Conservation (phyloP, 2,329 filamentous ascomycete genomes). For the Drechslerella dactyloides region DNA sequence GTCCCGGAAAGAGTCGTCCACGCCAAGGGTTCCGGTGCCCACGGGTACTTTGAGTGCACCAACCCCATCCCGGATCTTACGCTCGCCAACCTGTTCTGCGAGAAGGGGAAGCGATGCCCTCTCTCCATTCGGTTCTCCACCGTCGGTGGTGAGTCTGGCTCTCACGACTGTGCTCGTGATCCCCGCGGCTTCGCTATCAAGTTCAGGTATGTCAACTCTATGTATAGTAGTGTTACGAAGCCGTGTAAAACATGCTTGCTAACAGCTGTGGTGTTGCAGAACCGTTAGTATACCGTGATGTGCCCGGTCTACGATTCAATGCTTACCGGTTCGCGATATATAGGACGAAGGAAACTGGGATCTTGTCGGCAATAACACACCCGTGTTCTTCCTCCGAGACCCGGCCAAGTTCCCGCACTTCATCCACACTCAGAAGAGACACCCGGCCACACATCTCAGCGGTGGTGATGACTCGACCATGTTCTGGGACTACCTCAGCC, state of each 20-base stretch:
- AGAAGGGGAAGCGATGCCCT: constrained; percentile 72
- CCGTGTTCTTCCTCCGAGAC: constrained; percentile 77
- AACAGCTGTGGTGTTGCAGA: constrained; percentile 9
- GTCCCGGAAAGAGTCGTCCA: constrained; percentile 62
- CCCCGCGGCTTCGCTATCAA: constrained; percentile 76
- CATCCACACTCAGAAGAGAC: constrained; percentile 77
- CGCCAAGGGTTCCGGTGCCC: constrained; percentile 59
- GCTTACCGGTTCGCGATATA: constrained; percentile 7
- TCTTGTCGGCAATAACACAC: constrained; percentile 74
- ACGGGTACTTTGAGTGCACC: constrained; percentile 61
- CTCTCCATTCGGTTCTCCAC: constrained; percentile 74
- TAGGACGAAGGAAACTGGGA: constrained; percentile 74
- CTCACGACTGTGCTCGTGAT: constrained; percentile 73
- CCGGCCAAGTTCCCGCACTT: constrained; percentile 75
- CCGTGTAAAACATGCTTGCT: background rate
- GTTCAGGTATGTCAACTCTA: constrained; percentile 59
- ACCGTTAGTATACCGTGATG: constrained; percentile 30
- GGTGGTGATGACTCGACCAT: constrained; percentile 68
- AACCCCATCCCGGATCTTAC: constrained; percentile 64
- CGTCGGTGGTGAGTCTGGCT: constrained; percentile 75
- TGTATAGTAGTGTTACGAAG: background rate
- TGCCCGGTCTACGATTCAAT: background rate
- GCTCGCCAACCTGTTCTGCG: constrained; percentile 63
- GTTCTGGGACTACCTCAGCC: constrained; percentile 66
- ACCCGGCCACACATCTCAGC: constrained; percentile 70